phyloP scores from a whole-genome alignment of 768 basidiomycete genomes.

The Macrolepiota dolichaula region DNA sequence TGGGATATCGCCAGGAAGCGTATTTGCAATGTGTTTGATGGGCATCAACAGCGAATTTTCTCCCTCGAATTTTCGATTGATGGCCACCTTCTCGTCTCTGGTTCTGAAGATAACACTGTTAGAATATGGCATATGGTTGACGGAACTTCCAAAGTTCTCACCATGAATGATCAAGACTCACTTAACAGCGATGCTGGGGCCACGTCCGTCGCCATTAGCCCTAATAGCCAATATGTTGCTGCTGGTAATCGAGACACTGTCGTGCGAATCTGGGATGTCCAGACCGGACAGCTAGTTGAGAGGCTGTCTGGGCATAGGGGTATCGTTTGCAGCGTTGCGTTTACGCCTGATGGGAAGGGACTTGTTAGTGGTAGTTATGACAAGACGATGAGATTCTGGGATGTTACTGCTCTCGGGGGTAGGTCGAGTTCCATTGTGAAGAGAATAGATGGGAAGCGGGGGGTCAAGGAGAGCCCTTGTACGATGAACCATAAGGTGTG shows the following conservation, averaged over 20 bases:
- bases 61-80: conserved; percentile 84
- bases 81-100: conserved; percentile 81
- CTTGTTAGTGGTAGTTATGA: conserved; percentile 88
- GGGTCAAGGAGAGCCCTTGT: conserved; percentile 36
- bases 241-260: conserved; percentile 67
- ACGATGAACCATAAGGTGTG: conserved; percentile 80
- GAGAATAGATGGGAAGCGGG: conserved; percentile 64
- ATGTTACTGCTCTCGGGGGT: conserved; percentile 69
- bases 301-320: conserved; percentile 72
- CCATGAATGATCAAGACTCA: conserved; percentile 41
- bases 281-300: conserved; percentile 60
- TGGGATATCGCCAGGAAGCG: conserved; percentile 82
- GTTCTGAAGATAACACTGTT: conserved; percentile 62
- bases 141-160: conserved; percentile 37
- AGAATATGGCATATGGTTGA: conserved; percentile 41
- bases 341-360: too few species aligned
- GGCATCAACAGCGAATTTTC: conserved; percentile 89
- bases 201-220: conserved; percentile 70
- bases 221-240: conserved; percentile 61
- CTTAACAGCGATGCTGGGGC: conserved; percentile 51
- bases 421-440: conserved; percentile 35
- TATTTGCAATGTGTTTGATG: conserved; percentile 74
- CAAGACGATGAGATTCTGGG: too few species aligned
- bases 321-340: conserved; percentile 83
- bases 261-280: conserved; percentile 75